These are phyloP conservation scores for Microsporum canis DNA, from an alignment of 2,329 filamentous ascomycete genomes.

Conservation along the genomic window DNA sequence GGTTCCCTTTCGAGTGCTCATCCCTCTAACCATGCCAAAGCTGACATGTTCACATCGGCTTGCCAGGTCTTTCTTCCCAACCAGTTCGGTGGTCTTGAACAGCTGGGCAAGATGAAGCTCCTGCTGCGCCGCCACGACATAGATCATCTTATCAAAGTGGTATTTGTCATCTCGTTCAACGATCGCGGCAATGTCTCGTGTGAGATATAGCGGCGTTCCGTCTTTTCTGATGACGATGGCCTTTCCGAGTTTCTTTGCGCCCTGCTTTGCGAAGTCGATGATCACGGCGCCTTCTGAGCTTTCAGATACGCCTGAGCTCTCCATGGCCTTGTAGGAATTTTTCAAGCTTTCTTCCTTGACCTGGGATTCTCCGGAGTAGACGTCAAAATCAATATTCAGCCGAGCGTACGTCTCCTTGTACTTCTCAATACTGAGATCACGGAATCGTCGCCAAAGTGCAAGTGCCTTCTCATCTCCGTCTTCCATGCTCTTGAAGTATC, in stretches of 20 bases:
- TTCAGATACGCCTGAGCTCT: constrained; percentile 50
- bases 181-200: constrained; percentile 57
- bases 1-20: constrained; percentile 56
- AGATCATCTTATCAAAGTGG: constrained; percentile 57
- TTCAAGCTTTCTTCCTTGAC: constrained; percentile 53
- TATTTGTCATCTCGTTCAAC: constrained; percentile 51
- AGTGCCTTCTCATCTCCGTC: constrained; percentile 50
- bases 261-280: constrained; percentile 59
- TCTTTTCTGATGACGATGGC: constrained; percentile 56
- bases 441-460: constrained; percentile 52
- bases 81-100: constrained; percentile 53
- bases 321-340: constrained; percentile 47
- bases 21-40: constrained; percentile 56
- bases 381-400: constrained; percentile 54
- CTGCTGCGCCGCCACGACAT: constrained; percentile 54
- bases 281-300: constrained; percentile 55
- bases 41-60: constrained; percentile 52
- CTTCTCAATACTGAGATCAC: constrained; percentile 52
- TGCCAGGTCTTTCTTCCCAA: constrained; percentile 50
- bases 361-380: constrained; percentile 59
- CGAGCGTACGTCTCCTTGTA: constrained; percentile 54
- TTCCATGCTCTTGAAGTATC: constrained; percentile 58
- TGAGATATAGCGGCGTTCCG: constrained; percentile 57
- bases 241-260: constrained; percentile 55
- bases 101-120: constrained; percentile 54